Base-by-base conservation (phyloP, 768 basidiomycete species). In the Lentinus brumalis region DNA sequence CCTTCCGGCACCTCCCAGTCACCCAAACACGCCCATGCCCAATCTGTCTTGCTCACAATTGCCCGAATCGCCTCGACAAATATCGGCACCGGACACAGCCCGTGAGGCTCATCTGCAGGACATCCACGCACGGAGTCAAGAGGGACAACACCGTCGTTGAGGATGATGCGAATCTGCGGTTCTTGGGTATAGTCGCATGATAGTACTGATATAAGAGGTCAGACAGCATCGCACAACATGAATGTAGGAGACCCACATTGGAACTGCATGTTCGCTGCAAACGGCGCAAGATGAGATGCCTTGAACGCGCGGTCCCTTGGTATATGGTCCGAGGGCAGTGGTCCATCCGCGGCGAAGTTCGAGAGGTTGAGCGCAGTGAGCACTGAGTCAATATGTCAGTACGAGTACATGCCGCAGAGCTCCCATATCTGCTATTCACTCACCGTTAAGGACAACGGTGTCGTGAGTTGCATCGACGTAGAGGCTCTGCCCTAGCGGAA, bases 1-100 rank as follows among this genome's bases (percentile, higher is more conserved):
- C 90, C 91, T 16, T 77, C 74, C 0, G 88, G 86, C 0, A 93
- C 79, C 1, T 74, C 74, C 91, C 92, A 96, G 62, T 89, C 78
- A 4, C 88, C 90, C 64, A 78, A 71, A 69, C 94, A 96, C 44
- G 86, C 89, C 74, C 85, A 86, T 3, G 67, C 74, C 86, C 89
- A 95, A 68, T 93, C 87, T 18, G 86, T 85, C 59, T 79, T 75
- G 30, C 67, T 74, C n/a, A 92, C 85, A 21, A 82, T 82, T 71
- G 83, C 78, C 74, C 83, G 79, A 80, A 90, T 83, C 5, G 86
- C 85, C 2, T 71, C 76, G 11, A 94, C 83, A 70, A 94, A 95
- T 3, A 82, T 80, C 15, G 82, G 79, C 4, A 94, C 75, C 2
- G 86, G 79, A 63, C 94, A 96, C 75, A 92, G 77, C 4, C 94